Conservation (phyloP, 202 grass and related monocot genomes). For the Schoenoplectus triqueter region DNA sequence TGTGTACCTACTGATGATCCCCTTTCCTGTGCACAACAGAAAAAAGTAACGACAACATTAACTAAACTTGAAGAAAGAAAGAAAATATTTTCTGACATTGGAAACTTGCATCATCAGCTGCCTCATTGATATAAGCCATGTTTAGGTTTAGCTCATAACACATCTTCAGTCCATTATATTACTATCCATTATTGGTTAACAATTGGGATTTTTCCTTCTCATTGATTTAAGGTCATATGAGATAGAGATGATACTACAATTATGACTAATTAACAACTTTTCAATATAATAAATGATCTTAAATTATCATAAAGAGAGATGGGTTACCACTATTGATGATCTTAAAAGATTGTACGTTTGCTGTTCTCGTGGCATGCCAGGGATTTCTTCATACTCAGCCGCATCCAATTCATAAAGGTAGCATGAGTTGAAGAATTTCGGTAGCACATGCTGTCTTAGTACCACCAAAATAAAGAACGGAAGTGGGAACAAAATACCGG, state of each 20-base stretch:
- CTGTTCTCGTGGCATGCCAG: conserved; percentile 32
- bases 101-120: background rate
- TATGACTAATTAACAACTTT: background rate
- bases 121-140: background rate
- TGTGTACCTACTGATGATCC: background rate
- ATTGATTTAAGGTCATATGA: background rate
- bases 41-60: background rate
- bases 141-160: background rate
- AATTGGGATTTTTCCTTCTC: background rate
- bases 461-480: conserved; percentile 74
- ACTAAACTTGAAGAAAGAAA: background rate
- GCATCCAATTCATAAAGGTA: conserved; percentile 80
- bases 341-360: conserved; percentile 24
- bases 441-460: conserved; percentile 75
- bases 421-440: conserved; percentile 49
- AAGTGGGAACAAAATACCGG: conserved; percentile 80
- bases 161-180: background rate
- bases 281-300: background rate
- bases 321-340: conserved; percentile 45
- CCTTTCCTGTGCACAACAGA: conserved; percentile 30
- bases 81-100: background rate
- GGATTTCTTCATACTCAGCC: conserved; percentile 81
- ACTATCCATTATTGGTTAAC: background rate
- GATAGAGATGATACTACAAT: conserved; percentile 13
- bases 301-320: background rate